Conservation (phyloP, 1,284 basidiomycete species). For the Moniliella sp. region DNA sequence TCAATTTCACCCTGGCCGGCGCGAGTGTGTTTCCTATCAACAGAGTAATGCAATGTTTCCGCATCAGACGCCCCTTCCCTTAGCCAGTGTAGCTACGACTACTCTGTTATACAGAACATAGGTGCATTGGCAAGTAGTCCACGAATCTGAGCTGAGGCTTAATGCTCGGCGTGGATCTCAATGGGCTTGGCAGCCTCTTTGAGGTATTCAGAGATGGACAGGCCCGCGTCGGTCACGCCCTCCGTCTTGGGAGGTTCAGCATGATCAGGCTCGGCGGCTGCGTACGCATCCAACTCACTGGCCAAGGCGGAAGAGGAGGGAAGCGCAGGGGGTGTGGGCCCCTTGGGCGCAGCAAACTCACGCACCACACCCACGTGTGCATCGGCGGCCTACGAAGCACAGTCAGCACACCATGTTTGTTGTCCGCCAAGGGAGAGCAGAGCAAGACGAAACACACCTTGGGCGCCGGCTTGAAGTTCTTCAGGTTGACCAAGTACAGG, state of each 20-base stretch:
- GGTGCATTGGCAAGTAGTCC: too few relatives aligned
- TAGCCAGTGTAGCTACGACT: too few relatives aligned
- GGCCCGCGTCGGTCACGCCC: too few relatives aligned
- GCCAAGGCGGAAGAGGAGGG: slow-evolving; percentile 34
- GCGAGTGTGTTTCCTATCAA: too few relatives aligned
- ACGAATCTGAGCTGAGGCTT: too few relatives aligned
- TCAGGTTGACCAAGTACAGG: slow-evolving; percentile 69
- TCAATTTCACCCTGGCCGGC: too few relatives aligned
- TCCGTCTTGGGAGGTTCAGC: slow-evolving; percentile 12
- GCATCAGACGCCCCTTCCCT: too few relatives aligned
- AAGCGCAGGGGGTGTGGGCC: slow-evolving; percentile 34
- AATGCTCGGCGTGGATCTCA: too few relatives aligned
- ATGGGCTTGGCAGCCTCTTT: too few relatives aligned
- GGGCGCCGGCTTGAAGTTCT: slow-evolving; percentile 52
- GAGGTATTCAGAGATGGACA: too few relatives aligned
- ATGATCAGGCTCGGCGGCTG: slow-evolving; percentile 23
- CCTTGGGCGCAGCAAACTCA: slow-evolving; percentile 35
- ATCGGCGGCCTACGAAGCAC: slow-evolving; percentile 17
- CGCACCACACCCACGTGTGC: slow-evolving; percentile 35
- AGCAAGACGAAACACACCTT: slow-evolving; percentile 13
- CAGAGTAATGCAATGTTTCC: too few relatives aligned
- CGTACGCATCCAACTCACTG: slow-evolving; percentile 35
- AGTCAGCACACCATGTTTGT: neutral
- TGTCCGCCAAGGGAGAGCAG: neutral
- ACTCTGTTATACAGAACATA: too few relatives aligned